phyloP scores from a whole-genome alignment of 2,329 filamentous ascomycete species.

The Nothophaeocryptopus gaeumannii region DNA sequence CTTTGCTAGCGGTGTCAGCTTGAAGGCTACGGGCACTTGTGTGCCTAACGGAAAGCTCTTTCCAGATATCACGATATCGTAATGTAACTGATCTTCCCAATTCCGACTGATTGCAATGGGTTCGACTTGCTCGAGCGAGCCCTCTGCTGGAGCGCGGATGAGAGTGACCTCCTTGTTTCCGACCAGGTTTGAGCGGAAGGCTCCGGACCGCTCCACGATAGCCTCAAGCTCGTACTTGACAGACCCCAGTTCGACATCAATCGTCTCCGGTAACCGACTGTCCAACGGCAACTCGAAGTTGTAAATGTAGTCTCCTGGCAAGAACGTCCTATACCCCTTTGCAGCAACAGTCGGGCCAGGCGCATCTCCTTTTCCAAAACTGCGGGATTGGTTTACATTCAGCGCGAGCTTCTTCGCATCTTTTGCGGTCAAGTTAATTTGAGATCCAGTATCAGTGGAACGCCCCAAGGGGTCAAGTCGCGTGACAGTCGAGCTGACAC shows the following conservation, averaged over 20 bases:
- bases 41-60: slow-evolving; percentile 90
- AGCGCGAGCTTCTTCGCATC: slow-evolving; percentile 70
- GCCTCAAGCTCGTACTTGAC: slow-evolving; percentile 88
- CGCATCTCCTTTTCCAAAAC: slow-evolving; percentile 76
- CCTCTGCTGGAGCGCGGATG: slow-evolving; percentile 80
- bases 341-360: slow-evolving; percentile 61
- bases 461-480: slow-evolving; percentile 29
- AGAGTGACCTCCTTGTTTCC: slow-evolving; percentile 79
- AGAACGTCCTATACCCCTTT: slow-evolving; percentile 83
- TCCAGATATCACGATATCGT: slow-evolving; percentile 93
- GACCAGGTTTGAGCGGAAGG: slow-evolving; percentile 83
- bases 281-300: slow-evolving; percentile 83
- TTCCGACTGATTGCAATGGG: slow-evolving; percentile 90
- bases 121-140: slow-evolving; percentile 85
- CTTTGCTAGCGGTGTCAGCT: slow-evolving; percentile 86
- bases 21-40: slow-evolving; percentile 89
- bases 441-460: slow-evolving; percentile 40
- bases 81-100: slow-evolving; percentile 93
- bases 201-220: slow-evolving; percentile 77
- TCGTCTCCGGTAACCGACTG: slow-evolving; percentile 75
- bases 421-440: slow-evolving; percentile 43
- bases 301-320: slow-evolving; percentile 69
- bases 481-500: slow-evolving; percentile 35
- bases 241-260: slow-evolving; percentile 78
- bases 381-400: slow-evolving; percentile 76